Conservation (phyloP, 768 basidiomycete genomes). For the Lactarius deliciosus region DNA sequence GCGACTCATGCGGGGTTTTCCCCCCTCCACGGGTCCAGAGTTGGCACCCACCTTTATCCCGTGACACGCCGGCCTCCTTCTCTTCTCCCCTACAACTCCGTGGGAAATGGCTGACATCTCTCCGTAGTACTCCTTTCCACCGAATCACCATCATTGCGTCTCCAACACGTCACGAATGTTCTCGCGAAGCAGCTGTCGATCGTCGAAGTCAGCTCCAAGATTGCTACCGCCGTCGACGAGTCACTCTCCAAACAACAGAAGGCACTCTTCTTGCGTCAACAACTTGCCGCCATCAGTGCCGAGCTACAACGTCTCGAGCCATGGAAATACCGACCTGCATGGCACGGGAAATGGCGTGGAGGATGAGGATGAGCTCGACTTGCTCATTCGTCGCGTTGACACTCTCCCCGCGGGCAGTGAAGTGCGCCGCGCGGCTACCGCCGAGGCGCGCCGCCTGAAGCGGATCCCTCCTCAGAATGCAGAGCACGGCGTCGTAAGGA, state of each 20-base stretch:
- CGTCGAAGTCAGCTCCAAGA: conserved; percentile 78
- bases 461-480: conserved; percentile 89
- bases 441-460: conserved; percentile 82
- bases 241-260: conserved; percentile 87
- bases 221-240: conserved; percentile 77
- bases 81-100: conserved; percentile 3
- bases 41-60: background rate
- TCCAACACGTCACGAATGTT: conserved; percentile 65
- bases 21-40: background rate
- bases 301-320: conserved; percentile 52
- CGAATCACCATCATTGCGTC: conserved; percentile 57
- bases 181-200: conserved; percentile 77
- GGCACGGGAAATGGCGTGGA: conserved; percentile 36
- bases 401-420: conserved; percentile 71
- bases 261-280: conserved; percentile 82
- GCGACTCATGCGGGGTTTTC: background rate
- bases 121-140: conserved; percentile 59
- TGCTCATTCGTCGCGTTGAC: conserved; percentile 70
- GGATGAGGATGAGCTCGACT: conserved; percentile 78
- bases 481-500: conserved; percentile 86
- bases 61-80: no score
- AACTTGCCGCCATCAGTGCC: conserved; percentile 76
- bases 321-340: conserved; percentile 6
- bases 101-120: background rate
- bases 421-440: conserved; percentile 75